Conservation (phyloP, 345 rosid genomes). For the Clarkia xantiana region DNA sequence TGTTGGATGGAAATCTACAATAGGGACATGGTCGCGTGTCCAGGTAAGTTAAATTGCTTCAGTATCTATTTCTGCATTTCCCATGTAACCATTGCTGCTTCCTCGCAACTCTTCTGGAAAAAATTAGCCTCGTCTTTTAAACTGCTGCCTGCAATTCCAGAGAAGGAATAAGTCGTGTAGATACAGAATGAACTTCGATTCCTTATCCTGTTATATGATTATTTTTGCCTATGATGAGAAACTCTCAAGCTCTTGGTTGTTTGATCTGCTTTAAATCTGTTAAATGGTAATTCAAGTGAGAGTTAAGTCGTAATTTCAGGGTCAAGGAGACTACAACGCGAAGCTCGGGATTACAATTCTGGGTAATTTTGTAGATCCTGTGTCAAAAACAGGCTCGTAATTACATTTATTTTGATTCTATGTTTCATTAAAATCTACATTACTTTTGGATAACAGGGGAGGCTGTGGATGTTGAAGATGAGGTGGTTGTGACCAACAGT, state of each 20-base stretch:
- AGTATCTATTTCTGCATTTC: constrained; percentile 5
- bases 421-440: neutral
- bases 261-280: neutral
- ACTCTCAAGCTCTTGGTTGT: too few relatives aligned
- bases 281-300: constrained; percentile 7
- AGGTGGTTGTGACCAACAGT: constrained; percentile 53
- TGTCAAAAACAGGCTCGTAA: neutral
- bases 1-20: constrained; percentile 85
- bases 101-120: too few relatives aligned
- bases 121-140: too few relatives aligned
- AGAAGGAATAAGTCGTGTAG: too few relatives aligned
- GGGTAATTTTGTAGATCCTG: constrained; percentile 26
- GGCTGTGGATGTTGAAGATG: constrained; percentile 83
- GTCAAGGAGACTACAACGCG: constrained; percentile 68
- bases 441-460: constrained; percentile 38
- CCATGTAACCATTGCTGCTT: constrained; percentile 6
- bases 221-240: too few relatives aligned
- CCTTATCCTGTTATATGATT: too few relatives aligned
- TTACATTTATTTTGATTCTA: neutral
- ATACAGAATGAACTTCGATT: too few relatives aligned
- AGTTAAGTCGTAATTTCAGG: constrained; percentile 33
- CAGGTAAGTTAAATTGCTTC: constrained; percentile 43
- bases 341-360: constrained; percentile 91
- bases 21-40: constrained; percentile 92
- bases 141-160: too few relatives aligned